phyloP scores from a whole-genome alignment of 495 filamentous ascomycete species.

The Neurospora terricola region DNA sequence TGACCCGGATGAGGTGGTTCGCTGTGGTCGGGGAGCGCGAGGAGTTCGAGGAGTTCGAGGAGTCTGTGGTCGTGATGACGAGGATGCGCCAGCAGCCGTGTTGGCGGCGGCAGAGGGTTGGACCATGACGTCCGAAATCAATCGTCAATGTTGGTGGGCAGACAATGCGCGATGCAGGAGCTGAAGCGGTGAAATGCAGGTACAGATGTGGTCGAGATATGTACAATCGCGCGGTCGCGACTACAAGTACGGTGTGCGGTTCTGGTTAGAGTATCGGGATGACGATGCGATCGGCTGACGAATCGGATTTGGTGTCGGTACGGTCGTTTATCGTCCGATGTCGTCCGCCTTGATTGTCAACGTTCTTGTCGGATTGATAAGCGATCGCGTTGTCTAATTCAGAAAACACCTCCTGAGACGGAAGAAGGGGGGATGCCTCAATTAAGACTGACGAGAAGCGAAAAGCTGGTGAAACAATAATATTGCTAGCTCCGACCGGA shows the following conservation, averaged over 20 bases:
- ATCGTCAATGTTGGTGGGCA: neutral
- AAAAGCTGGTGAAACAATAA: neutral
- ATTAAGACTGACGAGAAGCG: neutral
- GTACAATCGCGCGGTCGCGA: neutral
- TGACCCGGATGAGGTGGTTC: slow-evolving; percentile 26
- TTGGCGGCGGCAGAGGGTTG: neutral
- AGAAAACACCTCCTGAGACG: too few species aligned
- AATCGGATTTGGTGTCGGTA: neutral
- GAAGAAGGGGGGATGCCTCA: neutral
- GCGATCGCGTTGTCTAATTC: too few species aligned
- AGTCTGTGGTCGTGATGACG: slow-evolving; percentile 17
- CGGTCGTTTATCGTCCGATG: neutral
- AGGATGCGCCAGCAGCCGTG: neutral
- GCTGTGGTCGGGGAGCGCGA: slow-evolving; percentile 9
- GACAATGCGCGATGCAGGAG: neutral
- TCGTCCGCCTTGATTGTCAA: neutral
- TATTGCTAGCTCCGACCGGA: neutral
- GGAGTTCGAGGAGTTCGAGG: slow-evolving; percentile 14
- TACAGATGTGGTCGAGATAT: neutral
- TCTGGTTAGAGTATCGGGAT: neutral
- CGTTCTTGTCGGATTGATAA: neutral
- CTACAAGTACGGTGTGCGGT: neutral
- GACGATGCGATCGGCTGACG: neutral
- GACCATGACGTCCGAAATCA: neutral
- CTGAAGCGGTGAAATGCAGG: neutral